Base-by-base conservation (phyloP, 2,329 filamentous ascomycete species). In the Tetracladium maxilliforme region DNA sequence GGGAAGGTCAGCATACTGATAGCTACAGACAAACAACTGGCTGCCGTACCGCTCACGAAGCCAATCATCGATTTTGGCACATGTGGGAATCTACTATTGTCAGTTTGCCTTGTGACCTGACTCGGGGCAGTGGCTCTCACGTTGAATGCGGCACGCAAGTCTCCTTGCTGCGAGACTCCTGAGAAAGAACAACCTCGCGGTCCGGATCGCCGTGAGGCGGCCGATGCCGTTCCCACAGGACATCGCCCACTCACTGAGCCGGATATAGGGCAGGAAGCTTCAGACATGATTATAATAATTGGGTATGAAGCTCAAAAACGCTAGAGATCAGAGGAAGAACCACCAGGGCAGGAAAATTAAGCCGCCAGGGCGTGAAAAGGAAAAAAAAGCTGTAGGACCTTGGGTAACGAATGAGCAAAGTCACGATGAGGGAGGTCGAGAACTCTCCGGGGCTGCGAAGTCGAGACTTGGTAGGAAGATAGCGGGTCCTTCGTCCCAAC, bases 11-110 rank as follows among this genome's bases (percentile, higher is more conserved):
- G 12, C 16, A 40, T 35, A 16, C 38, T 39, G 20, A 41, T 39
- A 9, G 39, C 34, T 29, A 10, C n/a, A 14, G 30, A 30, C 32
- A 30, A 12, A 6, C 22, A 6, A 13, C 18, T 27, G 14, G 19
- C 25, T 12, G n/a, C 14, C 34, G 10, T 37, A 54, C 50, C 52
- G 45, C 42, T 49, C 47, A 10, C 56, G 49, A 8, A 62, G 43
- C 52, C 56, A 62, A 23, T 60, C 54, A 16, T 53, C 52, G 3
- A 49, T 45, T 22, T 61, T 50, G 4, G 59, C 47, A 1, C 54
- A 57, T 16, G 45, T 41, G 2, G 58, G 56, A 16, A 63, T 59
- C 58, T 33, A 14, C 21, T 14, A 20, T 6, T 16, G 16, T 42
- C 13, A 39, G 40, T 29, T 25, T 12, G 10, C 10, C 6, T 18